phyloP scores from a whole-genome alignment of 768 basidiomycete species.

The Lactifluus volemus region DNA sequence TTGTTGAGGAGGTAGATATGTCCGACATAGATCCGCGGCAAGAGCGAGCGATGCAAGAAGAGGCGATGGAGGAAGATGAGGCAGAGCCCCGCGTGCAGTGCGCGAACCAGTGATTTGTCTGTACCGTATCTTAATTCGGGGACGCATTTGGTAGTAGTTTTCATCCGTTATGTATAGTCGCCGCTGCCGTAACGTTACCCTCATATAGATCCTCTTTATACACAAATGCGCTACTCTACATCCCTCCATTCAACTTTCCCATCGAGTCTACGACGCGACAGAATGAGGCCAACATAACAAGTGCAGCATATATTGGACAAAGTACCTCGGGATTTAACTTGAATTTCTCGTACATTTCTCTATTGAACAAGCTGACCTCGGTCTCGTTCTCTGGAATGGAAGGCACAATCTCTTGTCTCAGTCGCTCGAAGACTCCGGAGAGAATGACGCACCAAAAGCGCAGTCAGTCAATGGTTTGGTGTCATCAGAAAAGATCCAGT shows the following conservation, averaged over 20 bases:
- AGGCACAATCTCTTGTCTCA: background rate
- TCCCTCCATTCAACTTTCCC: conserved; percentile 10
- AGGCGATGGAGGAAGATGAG: conserved; percentile 92
- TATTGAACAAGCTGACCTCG: conserved; percentile 88
- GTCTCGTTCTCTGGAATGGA: conserved; percentile 78
- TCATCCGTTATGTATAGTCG: conserved; percentile 16
- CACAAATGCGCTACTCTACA: background rate
- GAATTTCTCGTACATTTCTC: conserved; percentile 68
- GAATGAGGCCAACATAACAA: background rate
- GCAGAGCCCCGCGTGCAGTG: conserved; percentile 92
- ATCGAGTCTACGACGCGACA: conserved; percentile 9
- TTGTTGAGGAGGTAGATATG: conserved; percentile 79
- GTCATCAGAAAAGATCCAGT: conserved; percentile 79
- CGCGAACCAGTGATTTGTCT: conserved; percentile 62
- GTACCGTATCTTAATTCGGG: conserved; percentile 1
- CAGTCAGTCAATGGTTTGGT: conserved; percentile 52
- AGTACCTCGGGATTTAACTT: conserved; percentile 72
- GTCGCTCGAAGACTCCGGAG: background rate
- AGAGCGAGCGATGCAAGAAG: conserved; percentile 43
- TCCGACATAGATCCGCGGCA: conserved; percentile 70
- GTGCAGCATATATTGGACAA: background rate
- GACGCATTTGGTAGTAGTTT: conserved; percentile 2
- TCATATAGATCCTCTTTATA: conserved; percentile 16
- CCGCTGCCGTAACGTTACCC: background rate
- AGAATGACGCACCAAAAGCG: conserved; percentile 60